These are phyloP conservation scores for Cairneyella variabilis DNA, from an alignment of 495 filamentous ascomycete genomes.

Conservation along the genomic window DNA sequence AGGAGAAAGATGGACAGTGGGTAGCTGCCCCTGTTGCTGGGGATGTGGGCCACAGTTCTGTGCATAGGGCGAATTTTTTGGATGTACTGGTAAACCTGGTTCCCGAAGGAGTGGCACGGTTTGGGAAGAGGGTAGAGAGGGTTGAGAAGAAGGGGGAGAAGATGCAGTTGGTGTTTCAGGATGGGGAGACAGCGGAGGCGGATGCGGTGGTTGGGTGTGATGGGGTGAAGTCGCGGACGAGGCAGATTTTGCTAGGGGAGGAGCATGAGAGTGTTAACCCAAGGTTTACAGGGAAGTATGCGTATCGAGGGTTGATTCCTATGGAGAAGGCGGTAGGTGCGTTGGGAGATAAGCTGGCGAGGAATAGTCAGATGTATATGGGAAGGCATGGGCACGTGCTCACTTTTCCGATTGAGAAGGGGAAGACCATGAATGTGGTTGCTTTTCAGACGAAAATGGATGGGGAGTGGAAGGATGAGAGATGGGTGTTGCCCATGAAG, in stretches of 20 bases:
- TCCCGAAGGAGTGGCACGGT: conserved; percentile 40
- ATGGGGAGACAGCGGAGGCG: conserved; percentile 49
- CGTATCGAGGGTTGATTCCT: conserved; percentile 50
- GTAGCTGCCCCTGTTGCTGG: conserved; percentile 24
- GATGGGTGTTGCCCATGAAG: conserved; percentile 54
- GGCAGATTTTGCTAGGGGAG: conserved; percentile 40
- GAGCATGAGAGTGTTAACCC: conserved; percentile 32
- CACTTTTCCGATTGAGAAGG: conserved; percentile 64
- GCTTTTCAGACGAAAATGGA: conserved; percentile 43
- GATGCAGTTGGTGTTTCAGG: conserved; percentile 41
- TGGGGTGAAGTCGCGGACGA: conserved; percentile 51
- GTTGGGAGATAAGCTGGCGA: conserved; percentile 47
- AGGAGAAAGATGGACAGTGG: conserved; percentile 16
- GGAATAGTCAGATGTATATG: conserved; percentile 52
- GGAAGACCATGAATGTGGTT: conserved; percentile 58
- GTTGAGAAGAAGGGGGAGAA: conserved; percentile 17
- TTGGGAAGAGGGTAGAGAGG: conserved; percentile 34
- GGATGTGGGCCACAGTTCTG: conserved; percentile 26
- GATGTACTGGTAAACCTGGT: conserved; percentile 54
- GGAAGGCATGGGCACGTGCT: conserved; percentile 56
- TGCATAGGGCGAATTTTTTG: conserved; percentile 56
- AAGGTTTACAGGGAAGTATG: conserved; percentile 47
- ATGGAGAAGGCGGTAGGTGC: conserved; percentile 51
- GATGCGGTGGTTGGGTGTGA: conserved; percentile 57
- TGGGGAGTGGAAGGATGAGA: conserved; percentile 33